These are phyloP conservation scores for Paecilomyces sp. DNA, from an alignment of 2,329 filamentous ascomycete genomes.

Conservation along the genomic window DNA sequence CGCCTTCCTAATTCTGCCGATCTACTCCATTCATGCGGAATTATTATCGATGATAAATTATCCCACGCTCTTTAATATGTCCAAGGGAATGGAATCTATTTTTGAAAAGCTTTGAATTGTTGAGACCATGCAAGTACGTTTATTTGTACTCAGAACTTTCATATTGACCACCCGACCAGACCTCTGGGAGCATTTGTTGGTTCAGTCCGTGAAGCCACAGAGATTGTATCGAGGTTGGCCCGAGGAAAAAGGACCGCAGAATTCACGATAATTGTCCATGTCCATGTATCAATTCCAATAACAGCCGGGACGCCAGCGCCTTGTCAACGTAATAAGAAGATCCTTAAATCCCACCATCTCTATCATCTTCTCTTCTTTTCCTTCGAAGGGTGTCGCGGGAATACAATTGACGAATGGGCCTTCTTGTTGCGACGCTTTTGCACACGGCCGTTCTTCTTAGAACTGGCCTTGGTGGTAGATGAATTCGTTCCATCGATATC, in stretches of 20 bases:
- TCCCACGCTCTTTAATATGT: background rate
- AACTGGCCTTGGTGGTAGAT: conserved; percentile 12
- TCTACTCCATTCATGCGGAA: too few species aligned
- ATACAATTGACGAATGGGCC: conserved; percentile 32
- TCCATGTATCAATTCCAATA: background rate
- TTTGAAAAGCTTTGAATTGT: too few species aligned
- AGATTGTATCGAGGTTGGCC: background rate
- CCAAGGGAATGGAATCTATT: background rate
- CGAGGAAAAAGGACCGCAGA: background rate
- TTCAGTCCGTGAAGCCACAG: background rate
- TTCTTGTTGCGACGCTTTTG: conserved; percentile 32
- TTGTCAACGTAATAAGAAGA: background rate
- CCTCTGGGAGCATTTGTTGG: background rate
- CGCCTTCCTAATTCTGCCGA: background rate
- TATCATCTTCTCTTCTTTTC: conserved; percentile 26
- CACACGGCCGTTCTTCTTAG: conserved; percentile 25
- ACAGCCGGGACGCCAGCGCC: background rate
- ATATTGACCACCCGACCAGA: background rate
- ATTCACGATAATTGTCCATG: background rate
- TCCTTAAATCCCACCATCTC: background rate
- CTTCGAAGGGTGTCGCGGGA: conserved; percentile 25
- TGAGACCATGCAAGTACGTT: too few species aligned
- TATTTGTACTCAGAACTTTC: background rate
- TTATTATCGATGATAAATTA: too few species aligned
- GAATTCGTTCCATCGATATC: conserved; percentile 26